A percentile compares a stretch with the other conserved stretches of the same genome.
Conservation (phyloP, 2,329 filamentous ascomycete genomes). For the Colletotrichum orbiculare region DNA sequence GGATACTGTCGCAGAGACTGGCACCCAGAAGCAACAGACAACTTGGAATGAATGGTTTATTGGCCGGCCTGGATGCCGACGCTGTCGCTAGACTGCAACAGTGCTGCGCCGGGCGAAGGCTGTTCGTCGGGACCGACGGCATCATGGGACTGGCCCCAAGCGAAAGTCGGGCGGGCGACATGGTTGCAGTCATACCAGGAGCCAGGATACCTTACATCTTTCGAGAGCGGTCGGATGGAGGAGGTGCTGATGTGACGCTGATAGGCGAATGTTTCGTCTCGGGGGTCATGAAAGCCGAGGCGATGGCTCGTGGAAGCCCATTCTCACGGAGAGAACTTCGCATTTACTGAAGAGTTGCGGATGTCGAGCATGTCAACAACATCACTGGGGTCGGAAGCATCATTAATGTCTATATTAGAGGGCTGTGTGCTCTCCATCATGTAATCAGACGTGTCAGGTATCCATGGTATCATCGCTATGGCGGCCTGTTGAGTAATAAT, state of each 20-base stretch:
- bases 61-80: not conserved
- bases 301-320: not conserved
- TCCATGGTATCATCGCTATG: conserved; percentile 8
- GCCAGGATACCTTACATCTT: conserved; percentile 16
- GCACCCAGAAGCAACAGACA: not conserved
- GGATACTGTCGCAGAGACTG: not conserved
- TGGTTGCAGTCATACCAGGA: not conserved
- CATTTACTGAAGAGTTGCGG: not conserved
- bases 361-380: not conserved
- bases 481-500: not conserved
- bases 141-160: conserved; percentile 8
- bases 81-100: not conserved
- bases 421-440: not conserved
- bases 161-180: conserved; percentile 6
- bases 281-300: conserved; percentile 11
- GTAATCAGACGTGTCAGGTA: conserved; percentile 3
- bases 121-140: conserved; percentile 1
- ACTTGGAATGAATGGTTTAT: not conserved
- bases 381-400: too few species aligned
- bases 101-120: conserved; percentile 9
- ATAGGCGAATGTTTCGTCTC: conserved; percentile 8
- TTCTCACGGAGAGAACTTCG: not conserved
- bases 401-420: not conserved
- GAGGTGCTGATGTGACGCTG: not conserved
- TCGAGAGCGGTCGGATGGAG: not conserved